phyloP scores from a whole-genome alignment of 805 yeast species.

The Ogataea neopini region DNA sequence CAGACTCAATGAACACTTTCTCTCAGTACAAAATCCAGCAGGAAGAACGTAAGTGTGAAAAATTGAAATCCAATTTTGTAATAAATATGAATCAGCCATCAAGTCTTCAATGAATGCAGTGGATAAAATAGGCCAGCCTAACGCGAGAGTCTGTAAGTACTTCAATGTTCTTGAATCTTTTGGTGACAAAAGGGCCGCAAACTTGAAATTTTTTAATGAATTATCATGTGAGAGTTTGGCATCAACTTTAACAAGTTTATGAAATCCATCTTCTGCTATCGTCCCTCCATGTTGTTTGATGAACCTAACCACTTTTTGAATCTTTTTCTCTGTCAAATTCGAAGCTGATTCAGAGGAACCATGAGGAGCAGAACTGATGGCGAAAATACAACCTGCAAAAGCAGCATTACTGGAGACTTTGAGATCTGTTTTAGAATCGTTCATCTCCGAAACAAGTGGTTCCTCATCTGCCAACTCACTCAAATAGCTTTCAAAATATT shows the following conservation, averaged over 20 bases:
- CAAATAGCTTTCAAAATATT: conserved; percentile 14
- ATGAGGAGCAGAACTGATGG: conserved; percentile 32
- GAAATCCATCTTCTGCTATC: conserved; percentile 31
- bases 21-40: conserved; percentile 59
- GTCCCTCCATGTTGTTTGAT: conserved; percentile 48
- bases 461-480: conserved; percentile 8
- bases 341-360: conserved; percentile 18
- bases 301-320: conserved; percentile 34
- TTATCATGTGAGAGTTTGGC: background rate
- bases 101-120: conserved; percentile 56
- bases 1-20: conserved; percentile 43
- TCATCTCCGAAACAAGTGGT: background rate
- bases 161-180: conserved; percentile 66
- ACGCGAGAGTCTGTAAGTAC: conserved; percentile 71
- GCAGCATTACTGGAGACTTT: background rate
- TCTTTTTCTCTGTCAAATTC: conserved; percentile 19
- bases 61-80: conserved; percentile 29
- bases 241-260: conserved; percentile 5
- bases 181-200: conserved; percentile 68
- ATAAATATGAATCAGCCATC: conserved; percentile 23
- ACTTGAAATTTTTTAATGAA: conserved; percentile 34
- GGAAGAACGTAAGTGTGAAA: conserved; percentile 66
- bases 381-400: conserved; percentile 41
- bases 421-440: background rate
- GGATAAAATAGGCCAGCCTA: conserved; percentile 86